A percentile compares a stretch with the other conserved stretches of the same genome.
Conservation (phyloP, 2,329 filamentous ascomycete species). For the Pseudogymnoascus sp. region DNA sequence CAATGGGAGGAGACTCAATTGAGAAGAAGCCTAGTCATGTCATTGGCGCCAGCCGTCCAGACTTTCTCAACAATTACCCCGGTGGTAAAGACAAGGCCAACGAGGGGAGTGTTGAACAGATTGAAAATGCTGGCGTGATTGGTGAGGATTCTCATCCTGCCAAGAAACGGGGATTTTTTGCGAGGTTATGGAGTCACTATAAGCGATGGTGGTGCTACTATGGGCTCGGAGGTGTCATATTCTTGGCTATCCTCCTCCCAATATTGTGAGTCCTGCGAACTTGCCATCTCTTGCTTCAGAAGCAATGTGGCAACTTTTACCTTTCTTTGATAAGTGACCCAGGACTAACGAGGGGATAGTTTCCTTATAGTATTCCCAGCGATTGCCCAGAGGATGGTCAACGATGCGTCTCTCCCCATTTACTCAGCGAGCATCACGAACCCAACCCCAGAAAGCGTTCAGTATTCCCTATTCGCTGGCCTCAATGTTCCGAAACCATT, state of each 20-base stretch:
- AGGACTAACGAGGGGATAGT: constrained; percentile 17
- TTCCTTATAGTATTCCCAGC: constrained; percentile 34
- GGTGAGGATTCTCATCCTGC: not conserved
- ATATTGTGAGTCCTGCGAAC: not conserved
- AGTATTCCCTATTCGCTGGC: constrained; percentile 29
- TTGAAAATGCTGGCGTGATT: not conserved
- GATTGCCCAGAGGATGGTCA: constrained; percentile 31
- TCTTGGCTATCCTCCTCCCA: constrained; percentile 32
- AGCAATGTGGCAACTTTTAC: not conserved
- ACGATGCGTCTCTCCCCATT: constrained; percentile 30
- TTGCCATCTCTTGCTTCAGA: not conserved
- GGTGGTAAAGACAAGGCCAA: not conserved
- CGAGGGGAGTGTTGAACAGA: not conserved
- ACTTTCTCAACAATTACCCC: not conserved
- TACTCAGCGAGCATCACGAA: constrained; percentile 29
- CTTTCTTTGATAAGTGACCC: not conserved
- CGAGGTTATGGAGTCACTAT: constrained; percentile 28
- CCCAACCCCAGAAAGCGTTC: constrained; percentile 27
- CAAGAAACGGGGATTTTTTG: not conserved
- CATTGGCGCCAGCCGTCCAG: not conserved
- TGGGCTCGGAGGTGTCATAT: constrained; percentile 27
- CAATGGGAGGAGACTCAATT: not conserved
- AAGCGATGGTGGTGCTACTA: constrained; percentile 33
- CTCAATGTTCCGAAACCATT: constrained; percentile 30
- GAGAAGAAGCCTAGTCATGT: not conserved